Conservation (phyloP, 345 rosid genomes). For the Eucalyptus lansdowneana region DNA sequence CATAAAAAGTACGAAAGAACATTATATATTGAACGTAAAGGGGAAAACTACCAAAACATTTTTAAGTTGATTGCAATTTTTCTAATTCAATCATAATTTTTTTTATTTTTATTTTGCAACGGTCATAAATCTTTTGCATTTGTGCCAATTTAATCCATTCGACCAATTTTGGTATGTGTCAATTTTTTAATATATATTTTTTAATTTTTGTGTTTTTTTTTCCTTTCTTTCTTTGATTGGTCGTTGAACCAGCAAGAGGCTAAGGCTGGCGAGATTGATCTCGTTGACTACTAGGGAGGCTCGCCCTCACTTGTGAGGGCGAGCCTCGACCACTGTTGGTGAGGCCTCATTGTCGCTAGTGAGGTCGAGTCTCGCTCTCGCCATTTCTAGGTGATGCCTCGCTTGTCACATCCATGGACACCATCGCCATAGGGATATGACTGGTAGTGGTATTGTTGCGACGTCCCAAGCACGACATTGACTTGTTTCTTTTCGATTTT, state of each 20-base stretch:
- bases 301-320: fast-evolving
- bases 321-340: fast-evolving
- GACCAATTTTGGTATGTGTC: no score
- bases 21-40: no score
- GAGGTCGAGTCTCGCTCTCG: fast-evolving
- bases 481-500: no score
- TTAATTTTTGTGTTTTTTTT: no score
- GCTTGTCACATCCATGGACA: no score
- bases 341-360: fast-evolving
- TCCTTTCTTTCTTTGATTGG: fast-evolving
- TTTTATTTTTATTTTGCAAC: no score
- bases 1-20: not conserved
- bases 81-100: fast-evolving
- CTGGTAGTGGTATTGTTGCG: fast-evolving
- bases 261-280: no score
- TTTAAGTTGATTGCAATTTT: fast-evolving
- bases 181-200: no score
- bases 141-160: no score
- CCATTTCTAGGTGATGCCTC: not conserved
- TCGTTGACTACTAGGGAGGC: no score
- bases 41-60: no score
- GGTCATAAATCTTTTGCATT: fast-evolving
- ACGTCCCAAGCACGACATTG: fast-evolving
- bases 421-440: fast-evolving
- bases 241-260: fast-evolving